Base-by-base conservation (phyloP, 2,329 filamentous ascomycete genomes). In the Mycosphaerella sp. region DNA sequence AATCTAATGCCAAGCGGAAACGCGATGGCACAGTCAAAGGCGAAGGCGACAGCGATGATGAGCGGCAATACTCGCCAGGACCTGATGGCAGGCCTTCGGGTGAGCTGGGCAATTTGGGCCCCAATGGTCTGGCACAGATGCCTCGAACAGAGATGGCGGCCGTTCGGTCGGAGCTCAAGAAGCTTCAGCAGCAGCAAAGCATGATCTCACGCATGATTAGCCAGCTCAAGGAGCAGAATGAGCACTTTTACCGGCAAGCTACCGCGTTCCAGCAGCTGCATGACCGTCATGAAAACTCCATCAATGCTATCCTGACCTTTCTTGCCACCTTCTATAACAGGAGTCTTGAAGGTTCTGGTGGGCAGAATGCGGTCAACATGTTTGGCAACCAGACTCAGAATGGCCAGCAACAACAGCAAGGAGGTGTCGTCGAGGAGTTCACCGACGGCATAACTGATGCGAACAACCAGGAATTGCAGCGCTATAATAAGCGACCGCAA, bases 251-350 rank as follows among this genome's bases (percentile, higher is more conserved):
- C 63, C 85, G 87, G 50, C 89, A 96, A 69, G 90, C 91, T 0
- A 79, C 87, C 40, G 84, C 87, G 52, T 96, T 96, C 66, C 90
- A 97, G 69, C 86, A 82, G 53, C 82, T 95, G 66, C 91, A 97
- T 65, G 89, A 91, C 61, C 84, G 93, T n/a, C 93, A 98, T 64
- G 93, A 98, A 67, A 95, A 91, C 66, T 96, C 91, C 0, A 97
- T 98, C 70, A 97, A 96, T 65, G 91, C 91, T n/a, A 97, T 98
- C 56, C 78, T 98, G 37, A 95, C 90, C 44, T 97, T 98, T 69
- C 78, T 98, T 16, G 93, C 91, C 41, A 97, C 94, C 10, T 91
- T 98, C 37, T 98, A 97, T 71, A 86, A 95, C 57, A 86, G 94
- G 64, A 95, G 89, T 57, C 73, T 98, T 44, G 90, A 96, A 66